These are phyloP conservation scores for Daedaleopsis nitida DNA, from an alignment of 768 basidiomycete genomes.

Conservation along the genomic window DNA sequence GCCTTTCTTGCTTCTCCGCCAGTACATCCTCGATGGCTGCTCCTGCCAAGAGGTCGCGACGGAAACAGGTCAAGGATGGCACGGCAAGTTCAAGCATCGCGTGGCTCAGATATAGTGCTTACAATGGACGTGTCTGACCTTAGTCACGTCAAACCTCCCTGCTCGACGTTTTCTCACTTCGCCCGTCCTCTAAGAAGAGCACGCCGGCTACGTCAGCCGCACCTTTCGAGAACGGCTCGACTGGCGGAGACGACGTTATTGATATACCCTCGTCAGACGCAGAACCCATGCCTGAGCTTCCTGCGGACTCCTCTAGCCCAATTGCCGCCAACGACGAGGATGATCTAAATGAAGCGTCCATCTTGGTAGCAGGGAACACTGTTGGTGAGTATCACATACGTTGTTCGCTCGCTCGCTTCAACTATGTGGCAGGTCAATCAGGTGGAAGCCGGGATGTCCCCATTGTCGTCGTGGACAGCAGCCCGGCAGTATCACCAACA, in stretches of 20 bases:
- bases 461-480: constrained; percentile 44
- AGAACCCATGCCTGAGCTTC: constrained; percentile 1
- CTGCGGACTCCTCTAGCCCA: background rate
- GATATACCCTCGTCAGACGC: constrained; percentile 14
- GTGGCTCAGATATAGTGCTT: background rate
- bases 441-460: constrained; percentile 41
- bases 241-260: constrained; percentile 2
- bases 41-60: background rate
- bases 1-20: background rate
- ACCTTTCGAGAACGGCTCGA: constrained; percentile 12
- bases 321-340: background rate
- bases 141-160: constrained; percentile 19
- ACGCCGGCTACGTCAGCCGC: constrained; percentile 9
- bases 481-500: constrained; percentile 33
- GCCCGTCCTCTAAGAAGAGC: background rate
- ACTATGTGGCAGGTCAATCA: background rate
- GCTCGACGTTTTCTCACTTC: constrained; percentile 11
- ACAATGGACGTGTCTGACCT: background rate
- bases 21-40: background rate
- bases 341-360: background rate
- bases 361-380: background rate
- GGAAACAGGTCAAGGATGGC: constrained; percentile 7
- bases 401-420: background rate
- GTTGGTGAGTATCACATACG: background rate
- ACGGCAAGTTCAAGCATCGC: constrained; percentile 1